A percentile compares a stretch with the other conserved stretches of the same genome.
phyloP scores from a whole-genome alignment of 108 stramenopile genomes.

The Discostella stelligeroides region DNA sequence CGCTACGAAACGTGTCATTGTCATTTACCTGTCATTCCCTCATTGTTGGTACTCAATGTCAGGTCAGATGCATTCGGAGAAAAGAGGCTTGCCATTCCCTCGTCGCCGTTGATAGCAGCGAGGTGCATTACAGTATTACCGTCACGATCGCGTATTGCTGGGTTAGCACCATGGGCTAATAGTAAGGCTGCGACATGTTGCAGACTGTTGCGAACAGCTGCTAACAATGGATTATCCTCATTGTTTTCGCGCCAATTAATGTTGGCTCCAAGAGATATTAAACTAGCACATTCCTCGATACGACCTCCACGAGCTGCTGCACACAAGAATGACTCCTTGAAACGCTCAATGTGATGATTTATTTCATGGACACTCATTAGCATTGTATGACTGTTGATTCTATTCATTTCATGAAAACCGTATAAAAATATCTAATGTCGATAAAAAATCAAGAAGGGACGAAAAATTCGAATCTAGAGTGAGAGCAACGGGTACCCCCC shows the following conservation, averaged over 20 bases:
- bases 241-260: conserved; percentile 6
- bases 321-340: conserved; percentile 56
- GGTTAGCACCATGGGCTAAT: conserved; percentile 49
- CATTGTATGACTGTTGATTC: neutral
- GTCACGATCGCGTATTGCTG: neutral
- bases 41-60: conserved; percentile 5
- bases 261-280: conserved; percentile 41
- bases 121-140: conserved; percentile 46
- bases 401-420: neutral
- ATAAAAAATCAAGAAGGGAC: too few species aligned
- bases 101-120: conserved; percentile 21
- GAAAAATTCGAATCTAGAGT: neutral
- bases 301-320: conserved; percentile 50
- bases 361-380: conserved; percentile 22
- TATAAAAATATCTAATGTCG: neutral
- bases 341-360: conserved; percentile 31
- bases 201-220: conserved; percentile 29
- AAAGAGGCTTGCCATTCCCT: conserved; percentile 36
- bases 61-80: conserved; percentile 24
- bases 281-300: conserved; percentile 36
- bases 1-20: neutral
- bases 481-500: too few species aligned
- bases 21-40: conserved; percentile 17
- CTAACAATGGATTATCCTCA: conserved; percentile 46
- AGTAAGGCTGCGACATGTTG: conserved; percentile 34